phyloP scores from a whole-genome alignment of 306 rosid species.

The Castanea crenata region DNA sequence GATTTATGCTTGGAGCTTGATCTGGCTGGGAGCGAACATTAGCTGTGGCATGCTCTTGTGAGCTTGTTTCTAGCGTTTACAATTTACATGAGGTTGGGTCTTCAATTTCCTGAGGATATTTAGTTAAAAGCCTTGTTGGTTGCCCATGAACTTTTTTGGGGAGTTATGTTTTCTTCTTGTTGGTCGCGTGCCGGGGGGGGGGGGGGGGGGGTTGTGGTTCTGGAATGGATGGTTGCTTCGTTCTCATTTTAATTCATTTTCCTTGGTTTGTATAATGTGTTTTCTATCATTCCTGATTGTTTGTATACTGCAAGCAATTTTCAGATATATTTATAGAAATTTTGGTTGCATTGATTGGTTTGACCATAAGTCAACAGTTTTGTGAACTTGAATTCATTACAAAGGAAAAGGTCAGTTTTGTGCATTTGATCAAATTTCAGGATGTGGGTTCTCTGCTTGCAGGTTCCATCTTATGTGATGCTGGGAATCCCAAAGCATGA shows the following conservation, averaged over 20 bases:
- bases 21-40: neutral
- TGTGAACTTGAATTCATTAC: neutral
- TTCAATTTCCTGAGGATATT: neutral
- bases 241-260: neutral
- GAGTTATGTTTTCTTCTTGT: neutral
- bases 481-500: slow-evolving; percentile 75
- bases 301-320: neutral
- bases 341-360: neutral
- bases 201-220: no score
- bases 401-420: neutral
- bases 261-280: neutral
- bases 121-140: neutral
- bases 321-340: neutral
- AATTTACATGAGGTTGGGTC: neutral
- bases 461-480: slow-evolving; percentile 73
- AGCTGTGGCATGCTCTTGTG: neutral
- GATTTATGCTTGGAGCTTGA: neutral
- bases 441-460: slow-evolving; percentile 3
- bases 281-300: neutral
- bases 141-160: neutral
- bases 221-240: neutral
- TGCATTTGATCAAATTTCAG: neutral
- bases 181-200: no score
- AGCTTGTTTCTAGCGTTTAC: neutral
- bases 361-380: neutral